These are phyloP conservation scores for Russula sp. DNA, from an alignment of 768 basidiomycete species.

Conservation along the genomic window DNA sequence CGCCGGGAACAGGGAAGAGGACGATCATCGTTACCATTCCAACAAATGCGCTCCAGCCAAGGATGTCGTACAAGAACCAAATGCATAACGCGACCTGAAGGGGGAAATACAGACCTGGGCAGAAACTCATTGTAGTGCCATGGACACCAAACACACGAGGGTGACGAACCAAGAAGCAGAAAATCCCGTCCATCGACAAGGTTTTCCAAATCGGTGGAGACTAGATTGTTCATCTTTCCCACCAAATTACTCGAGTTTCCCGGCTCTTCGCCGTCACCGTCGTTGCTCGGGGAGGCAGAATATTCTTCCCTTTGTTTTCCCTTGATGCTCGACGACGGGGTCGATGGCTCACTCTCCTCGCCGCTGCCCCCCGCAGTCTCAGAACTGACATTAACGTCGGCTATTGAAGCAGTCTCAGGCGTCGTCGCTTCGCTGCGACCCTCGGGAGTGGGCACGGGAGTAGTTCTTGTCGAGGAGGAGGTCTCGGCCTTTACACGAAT, in stretches of 20 bases:
- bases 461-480: constrained; percentile 24
- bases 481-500: constrained; percentile 45
- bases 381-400: neutral
- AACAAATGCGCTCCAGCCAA: constrained; percentile 47
- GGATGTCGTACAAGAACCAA: constrained; percentile 39
- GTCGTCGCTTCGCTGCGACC: constrained; percentile 22
- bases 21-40: constrained; percentile 38
- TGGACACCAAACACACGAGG: neutral
- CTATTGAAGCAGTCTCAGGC: constrained; percentile 27
- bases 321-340: constrained; percentile 19
- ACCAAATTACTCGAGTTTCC: constrained; percentile 42
- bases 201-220: constrained; percentile 53
- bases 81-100: constrained; percentile 38
- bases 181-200: constrained; percentile 30
- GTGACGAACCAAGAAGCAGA: constrained; percentile 15
- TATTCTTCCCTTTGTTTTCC: constrained; percentile 17
- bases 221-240: constrained; percentile 73
- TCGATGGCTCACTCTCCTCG: constrained; percentile 20
- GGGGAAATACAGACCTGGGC: constrained; percentile 34
- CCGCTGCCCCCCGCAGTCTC: constrained; percentile 14
- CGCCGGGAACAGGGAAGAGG: constrained; percentile 40
- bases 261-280: neutral
- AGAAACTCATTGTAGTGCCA: neutral
- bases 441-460: constrained; percentile 21
- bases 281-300: neutral